Evolutionary conservation across 352 stramenopile species (phyloP).

Genomic region (Phytophthora sp.): DNA sequence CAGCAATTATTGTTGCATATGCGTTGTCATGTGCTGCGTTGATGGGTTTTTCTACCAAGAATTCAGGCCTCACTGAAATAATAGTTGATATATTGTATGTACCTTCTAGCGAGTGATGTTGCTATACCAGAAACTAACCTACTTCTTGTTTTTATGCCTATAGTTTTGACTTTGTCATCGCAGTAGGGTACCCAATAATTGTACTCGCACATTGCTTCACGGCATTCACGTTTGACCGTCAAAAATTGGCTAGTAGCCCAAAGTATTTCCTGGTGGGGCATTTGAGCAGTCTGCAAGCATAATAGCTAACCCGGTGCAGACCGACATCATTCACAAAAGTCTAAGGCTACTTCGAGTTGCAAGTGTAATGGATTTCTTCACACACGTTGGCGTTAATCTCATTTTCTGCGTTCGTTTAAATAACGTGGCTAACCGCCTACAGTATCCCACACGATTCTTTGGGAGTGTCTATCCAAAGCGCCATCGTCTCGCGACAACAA

Average conservation of each 20-base stretch:
- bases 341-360: conserved; percentile 34
- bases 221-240: conserved; percentile 20
- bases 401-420: conserved; percentile 1
- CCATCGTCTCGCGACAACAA: neutral
- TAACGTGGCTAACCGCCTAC: neutral
- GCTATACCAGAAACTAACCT: neutral
- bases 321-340: conserved; percentile 16
- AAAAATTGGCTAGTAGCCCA: conserved; percentile 7
- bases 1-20: neutral
- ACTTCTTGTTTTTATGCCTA: neutral
- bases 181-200: conserved; percentile 19
- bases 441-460: neutral
- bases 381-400: conserved; percentile 1
- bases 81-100: neutral
- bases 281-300: neutral
- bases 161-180: conserved; percentile 32
- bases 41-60: neutral
- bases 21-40: neutral
- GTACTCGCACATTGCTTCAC: conserved; percentile 15
- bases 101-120: neutral
- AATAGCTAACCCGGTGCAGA: conserved; percentile 10
- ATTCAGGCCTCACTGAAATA: neutral
- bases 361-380: conserved; percentile 21
- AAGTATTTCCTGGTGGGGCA: conserved; percentile 2
- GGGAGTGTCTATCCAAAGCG: neutral